Evolutionary conservation across 306 rosid species (phyloP).

Genomic region (Echinosophora koreensis): DNA sequence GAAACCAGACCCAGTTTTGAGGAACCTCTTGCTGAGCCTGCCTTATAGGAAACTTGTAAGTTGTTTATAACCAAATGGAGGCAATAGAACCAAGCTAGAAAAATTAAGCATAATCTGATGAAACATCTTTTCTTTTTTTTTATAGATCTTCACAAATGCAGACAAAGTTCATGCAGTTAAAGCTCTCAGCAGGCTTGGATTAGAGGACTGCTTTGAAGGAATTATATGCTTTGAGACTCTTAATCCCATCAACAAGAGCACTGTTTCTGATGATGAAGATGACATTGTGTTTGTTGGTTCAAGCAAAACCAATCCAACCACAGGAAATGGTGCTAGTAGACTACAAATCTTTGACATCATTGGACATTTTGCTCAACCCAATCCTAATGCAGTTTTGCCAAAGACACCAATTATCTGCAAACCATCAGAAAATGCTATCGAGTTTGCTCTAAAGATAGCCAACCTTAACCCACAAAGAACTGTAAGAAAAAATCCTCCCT

Average conservation of each 20-base stretch:
- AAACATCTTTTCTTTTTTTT: not conserved
- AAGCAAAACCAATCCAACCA: slow-evolving; percentile 39
- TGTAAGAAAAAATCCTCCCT: slow-evolving; percentile 54
- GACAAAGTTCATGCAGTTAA: slow-evolving; percentile 80
- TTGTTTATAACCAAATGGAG: slow-evolving; percentile 12
- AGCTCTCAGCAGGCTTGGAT: slow-evolving; percentile 85
- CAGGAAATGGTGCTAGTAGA: slow-evolving; percentile 41
- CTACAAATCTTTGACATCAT: slow-evolving; percentile 79
- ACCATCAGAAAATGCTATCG: slow-evolving; percentile 77
- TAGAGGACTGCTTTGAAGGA: slow-evolving; percentile 93
- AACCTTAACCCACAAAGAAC: slow-evolving; percentile 85
- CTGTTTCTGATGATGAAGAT: slow-evolving; percentile 70
- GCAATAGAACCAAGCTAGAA: not conserved
- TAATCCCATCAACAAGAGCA: slow-evolving; percentile 70
- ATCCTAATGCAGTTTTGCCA: slow-evolving; percentile 61
- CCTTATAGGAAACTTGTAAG: slow-evolving; percentile 88
- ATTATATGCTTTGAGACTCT: slow-evolving; percentile 95
- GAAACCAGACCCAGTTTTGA: slow-evolving; percentile 85
- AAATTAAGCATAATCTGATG: slow-evolving; percentile 19
- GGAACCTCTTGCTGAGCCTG: slow-evolving; percentile 73
- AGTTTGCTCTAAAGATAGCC: slow-evolving; percentile 82
- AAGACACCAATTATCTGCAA: slow-evolving; percentile 92
- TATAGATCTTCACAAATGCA: slow-evolving; percentile 93
- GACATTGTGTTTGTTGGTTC: slow-evolving; percentile 71
- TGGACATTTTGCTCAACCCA: slow-evolving; percentile 69